phyloP scores from a whole-genome alignment of 768 basidiomycete genomes.

The Kwoniella europaea region DNA sequence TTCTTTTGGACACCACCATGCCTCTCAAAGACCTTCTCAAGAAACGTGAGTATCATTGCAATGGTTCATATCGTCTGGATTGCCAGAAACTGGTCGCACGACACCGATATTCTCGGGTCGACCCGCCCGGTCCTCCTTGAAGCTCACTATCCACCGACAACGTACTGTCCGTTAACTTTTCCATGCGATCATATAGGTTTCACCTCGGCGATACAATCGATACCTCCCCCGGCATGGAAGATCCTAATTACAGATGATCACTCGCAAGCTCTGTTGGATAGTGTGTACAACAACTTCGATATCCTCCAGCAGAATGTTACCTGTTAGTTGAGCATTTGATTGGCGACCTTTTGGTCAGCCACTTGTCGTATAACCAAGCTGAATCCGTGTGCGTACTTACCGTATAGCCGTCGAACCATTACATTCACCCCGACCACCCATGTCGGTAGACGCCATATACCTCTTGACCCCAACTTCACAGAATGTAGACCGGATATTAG shows the following conservation, averaged over 20 bases:
- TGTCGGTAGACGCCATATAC: conserved; percentile 90
- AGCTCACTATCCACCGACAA: background rate
- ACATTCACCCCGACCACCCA: conserved; percentile 77
- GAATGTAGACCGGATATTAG: conserved; percentile 88
- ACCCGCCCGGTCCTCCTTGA: conserved; percentile 12
- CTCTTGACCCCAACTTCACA: conserved; percentile 91
- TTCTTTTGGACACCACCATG: conserved; percentile 22
- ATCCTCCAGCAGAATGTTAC: conserved; percentile 96
- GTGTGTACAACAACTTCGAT: conserved; percentile 90
- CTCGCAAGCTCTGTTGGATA: conserved; percentile 78
- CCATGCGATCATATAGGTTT: conserved; percentile 40
- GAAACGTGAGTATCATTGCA: conserved; percentile 38
- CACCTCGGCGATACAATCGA: conserved; percentile 48
- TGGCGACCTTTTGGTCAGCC: background rate
- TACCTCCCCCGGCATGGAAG: conserved; percentile 88
- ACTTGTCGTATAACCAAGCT: background rate
- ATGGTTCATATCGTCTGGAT: background rate
- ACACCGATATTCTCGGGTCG: background rate
- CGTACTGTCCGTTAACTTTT: background rate
- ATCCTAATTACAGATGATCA: conserved; percentile 94
- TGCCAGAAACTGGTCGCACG: conserved; percentile 5
- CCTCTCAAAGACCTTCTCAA: conserved; percentile 46
- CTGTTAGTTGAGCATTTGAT: conserved; percentile 65
- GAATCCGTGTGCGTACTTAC: background rate
- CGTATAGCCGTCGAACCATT: conserved; percentile 86